These are phyloP conservation scores for Fraxinus cuspidata DNA, from an alignment of 257 asterid species.

Conservation along the genomic window DNA sequence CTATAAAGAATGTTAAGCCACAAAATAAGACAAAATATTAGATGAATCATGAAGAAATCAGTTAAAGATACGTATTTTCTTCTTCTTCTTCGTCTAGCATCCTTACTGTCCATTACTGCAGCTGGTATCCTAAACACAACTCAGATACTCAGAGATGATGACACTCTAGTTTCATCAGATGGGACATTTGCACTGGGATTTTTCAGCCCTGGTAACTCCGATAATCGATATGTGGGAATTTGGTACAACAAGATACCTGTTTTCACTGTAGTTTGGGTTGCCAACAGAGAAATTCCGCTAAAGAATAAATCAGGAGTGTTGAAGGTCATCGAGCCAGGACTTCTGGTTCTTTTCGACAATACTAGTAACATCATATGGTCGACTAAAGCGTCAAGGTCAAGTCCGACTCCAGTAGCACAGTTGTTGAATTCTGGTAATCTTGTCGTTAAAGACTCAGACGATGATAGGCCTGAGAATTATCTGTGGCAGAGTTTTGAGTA, in stretches of 20 bases:
- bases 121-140: constrained; percentile 24
- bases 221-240: constrained; percentile 40
- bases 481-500: constrained; percentile 62
- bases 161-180: constrained; percentile 39
- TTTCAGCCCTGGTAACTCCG: constrained; percentile 30
- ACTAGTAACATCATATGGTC: constrained; percentile 40
- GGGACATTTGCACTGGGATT: constrained; percentile 45
- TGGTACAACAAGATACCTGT: constrained; percentile 42
- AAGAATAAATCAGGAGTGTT: constrained; percentile 26
- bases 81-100: neutral
- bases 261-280: constrained; percentile 50
- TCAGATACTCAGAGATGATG: constrained; percentile 32
- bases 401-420: constrained; percentile 32
- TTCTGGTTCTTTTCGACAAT: constrained; percentile 35
- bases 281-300: constrained; percentile 41
- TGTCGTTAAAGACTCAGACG: constrained; percentile 40
- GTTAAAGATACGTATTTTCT: neutral
- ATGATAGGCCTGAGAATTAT: constrained; percentile 25
- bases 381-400: constrained; percentile 31
- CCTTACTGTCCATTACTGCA: constrained; percentile 12
- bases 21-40: neutral
- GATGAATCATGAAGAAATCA: neutral
- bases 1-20: no score
- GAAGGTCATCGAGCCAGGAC: constrained; percentile 27
- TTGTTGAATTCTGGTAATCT: constrained; percentile 56